phyloP scores from a whole-genome alignment of 257 asterid genomes.

The Rauvolfia tetraphylla region DNA sequence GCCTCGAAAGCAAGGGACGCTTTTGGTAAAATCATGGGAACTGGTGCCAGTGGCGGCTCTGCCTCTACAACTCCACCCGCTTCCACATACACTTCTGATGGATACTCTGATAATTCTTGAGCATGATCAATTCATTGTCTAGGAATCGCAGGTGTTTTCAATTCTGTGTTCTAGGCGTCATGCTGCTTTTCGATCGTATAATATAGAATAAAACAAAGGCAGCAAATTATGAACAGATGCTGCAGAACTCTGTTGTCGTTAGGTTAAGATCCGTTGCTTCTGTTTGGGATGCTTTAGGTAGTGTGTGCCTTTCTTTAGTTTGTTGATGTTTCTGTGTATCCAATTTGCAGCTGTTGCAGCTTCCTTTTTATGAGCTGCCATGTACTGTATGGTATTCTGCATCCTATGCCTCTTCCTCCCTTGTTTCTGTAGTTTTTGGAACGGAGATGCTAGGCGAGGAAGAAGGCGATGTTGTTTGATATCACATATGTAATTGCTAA shows the following conservation, averaged over 20 bases:
- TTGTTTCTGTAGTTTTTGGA: constrained; percentile 8
- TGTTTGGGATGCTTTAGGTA: neutral
- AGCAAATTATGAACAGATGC: neutral
- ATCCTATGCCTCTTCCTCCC: constrained; percentile 1
- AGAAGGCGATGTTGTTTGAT: neutral
- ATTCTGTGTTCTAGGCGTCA: neutral
- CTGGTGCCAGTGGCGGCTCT: constrained; percentile 17
- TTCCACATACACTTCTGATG: constrained; percentile 12
- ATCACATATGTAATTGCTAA: neutral
- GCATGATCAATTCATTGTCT: neutral
- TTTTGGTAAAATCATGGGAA: constrained; percentile 19
- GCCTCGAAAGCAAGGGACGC: constrained; percentile 24
- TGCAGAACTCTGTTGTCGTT: constrained; percentile 10
- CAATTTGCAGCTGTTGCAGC: constrained; percentile 17
- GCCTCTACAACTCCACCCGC: constrained; percentile 35
- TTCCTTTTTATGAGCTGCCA: constrained; percentile 18
- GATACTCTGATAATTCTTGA: constrained; percentile 13
- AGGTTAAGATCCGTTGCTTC: constrained; percentile 5
- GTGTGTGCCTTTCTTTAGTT: neutral
- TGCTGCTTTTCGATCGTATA: constrained; percentile 12
- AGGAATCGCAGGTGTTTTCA: neutral
- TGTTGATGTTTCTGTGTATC: neutral
- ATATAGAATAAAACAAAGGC: constrained; percentile 13
- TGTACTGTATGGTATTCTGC: neutral
- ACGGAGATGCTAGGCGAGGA: constrained; percentile 9